Conservation (phyloP, 805 yeast genomes). For the Saturnispora quitensis region DNA sequence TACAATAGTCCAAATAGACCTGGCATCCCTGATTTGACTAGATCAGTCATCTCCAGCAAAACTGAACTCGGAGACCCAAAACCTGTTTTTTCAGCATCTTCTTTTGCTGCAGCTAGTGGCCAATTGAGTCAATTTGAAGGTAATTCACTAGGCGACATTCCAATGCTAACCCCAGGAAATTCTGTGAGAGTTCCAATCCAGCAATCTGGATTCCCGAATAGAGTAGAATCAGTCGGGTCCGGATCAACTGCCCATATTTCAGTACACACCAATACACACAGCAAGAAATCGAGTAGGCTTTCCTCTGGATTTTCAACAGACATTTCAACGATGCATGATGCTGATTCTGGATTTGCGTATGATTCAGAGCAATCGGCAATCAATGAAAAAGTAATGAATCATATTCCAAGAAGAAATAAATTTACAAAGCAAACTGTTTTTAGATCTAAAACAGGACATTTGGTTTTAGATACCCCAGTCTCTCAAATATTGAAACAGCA, state of each 20-base stretch:
- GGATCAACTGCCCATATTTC: conserved; percentile 10
- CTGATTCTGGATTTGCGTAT: conserved; percentile 17
- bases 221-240: conserved; percentile 17
- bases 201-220: conserved; percentile 5
- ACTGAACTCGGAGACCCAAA: conserved; percentile 53
- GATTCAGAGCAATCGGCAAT: conserved; percentile 8
- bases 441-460: conserved; percentile 66
- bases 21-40: conserved; percentile 23
- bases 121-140: conserved; percentile 10
- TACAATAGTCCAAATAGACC: conserved; percentile 18
- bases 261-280: conserved; percentile 11
- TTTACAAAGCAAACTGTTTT: conserved; percentile 48
- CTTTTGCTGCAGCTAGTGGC: conserved; percentile 50
- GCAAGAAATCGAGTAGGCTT: conserved; percentile 10
- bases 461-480: conserved; percentile 88
- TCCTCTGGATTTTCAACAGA: conserved; percentile 18
- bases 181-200: conserved; percentile 11
- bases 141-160: conserved; percentile 21
- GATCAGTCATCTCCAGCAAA: conserved; percentile 27
- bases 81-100: conserved; percentile 54
- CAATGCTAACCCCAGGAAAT: conserved; percentile 17
- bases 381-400: conserved; percentile 11
- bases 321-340: conserved; percentile 14
- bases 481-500: conserved; percentile 83
- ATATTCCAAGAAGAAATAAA: conserved; percentile 31